Evolutionary conservation across 2,329 filamentous ascomycete species (phyloP), one percentile per base, ranked within the genome.

Genomic region (Periglandula ipomoeae): DNA sequence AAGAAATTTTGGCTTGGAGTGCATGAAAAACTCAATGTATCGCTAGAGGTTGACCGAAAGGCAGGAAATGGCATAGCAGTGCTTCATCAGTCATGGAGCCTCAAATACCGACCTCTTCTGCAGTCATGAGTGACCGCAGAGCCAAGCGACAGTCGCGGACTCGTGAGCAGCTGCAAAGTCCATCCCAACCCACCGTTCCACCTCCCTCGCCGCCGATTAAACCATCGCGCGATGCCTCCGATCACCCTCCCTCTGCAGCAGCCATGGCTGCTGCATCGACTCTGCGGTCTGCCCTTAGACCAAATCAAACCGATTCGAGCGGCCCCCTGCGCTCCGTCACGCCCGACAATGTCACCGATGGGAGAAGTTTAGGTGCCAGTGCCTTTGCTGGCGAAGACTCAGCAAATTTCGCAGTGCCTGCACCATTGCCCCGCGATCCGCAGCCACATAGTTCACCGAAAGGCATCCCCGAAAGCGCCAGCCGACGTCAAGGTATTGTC

Each of bases 261-360:
- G 41, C 42, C 2, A 60, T 66, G 57, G 65, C 32, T 9, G 43
- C 50, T 50, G 60, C 61, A 41, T 58, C 60, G 46, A 67, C 62
- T 52, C 53, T 68, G 40, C 59, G 65, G 46, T 62, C 67, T 40
- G 58, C 62, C 47, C 65, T 64, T 53, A 58, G 64, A 48, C 53
- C 60, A 49, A 61, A 58, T 42, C 49, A 60, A 45, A 11, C 24
- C 22, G 55, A 56, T 46, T 52, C 59, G 47, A 65, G 70, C 55
- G 59, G 63, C 54, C 78, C 76, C 41, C 78, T 84, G 58, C 79
- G 84, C 53, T 70, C 82, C 49, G 81, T 86, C 54, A 86, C 83
- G 53, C 82, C 84, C 55, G 84, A 88, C 39, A 67, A 35, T 45
- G 24, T 66, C 38, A 54, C 61, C 52, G 72, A 75, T 39, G 50